Base-by-base conservation (phyloP, 768 basidiomycete genomes). In the Suillus brevipes region DNA sequence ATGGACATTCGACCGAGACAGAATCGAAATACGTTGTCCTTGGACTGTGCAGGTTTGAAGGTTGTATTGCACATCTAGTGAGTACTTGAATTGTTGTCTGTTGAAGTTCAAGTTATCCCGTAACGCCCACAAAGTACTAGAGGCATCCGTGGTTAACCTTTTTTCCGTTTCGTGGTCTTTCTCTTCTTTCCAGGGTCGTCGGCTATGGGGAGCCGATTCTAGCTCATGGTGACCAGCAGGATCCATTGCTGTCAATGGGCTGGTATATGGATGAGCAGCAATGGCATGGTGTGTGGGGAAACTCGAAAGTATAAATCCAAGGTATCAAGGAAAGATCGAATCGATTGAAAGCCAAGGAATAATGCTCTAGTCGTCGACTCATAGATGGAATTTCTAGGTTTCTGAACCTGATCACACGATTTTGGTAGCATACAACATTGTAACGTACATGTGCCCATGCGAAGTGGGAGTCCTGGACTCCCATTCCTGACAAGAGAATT, bases 121-220 rank as follows among this genome's bases (percentile, higher is more conserved):
- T n/a, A n/a, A n/a, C n/a, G n/a, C n/a, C n/a, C n/a, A n/a, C n/a
- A n/a, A n/a, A n/a, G n/a, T n/a, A n/a, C n/a, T 96, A 97, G 50
- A 97, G 80, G 74, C 95, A 97, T 6, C 95, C 95, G 79, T 95
- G 93, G 76, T 94, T 94, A 65, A 94, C 92, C 76, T 95, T 95
- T 95, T 63, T 92, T 80, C 67, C 93, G 80, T 78, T 91, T 92
- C 13, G 86, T 72, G 36, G 71, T 67, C 65, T 80, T 80, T 70
- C 78, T 79, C 76, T 80, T 83, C 73, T 77, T 80, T 47, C 66
- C 67, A 23, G 25, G 3, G 7, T 75, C 73, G 37, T 77, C 71
- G 34, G 77, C 80, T 47, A 38, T 52, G 47, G 4, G 23, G 10
- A 25, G 23, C 12, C n/a, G 68, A 69, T 53, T 77, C 75, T 34